phyloP scores from a whole-genome alignment of 2,329 filamentous ascomycete genomes.

The Clarireedia homoeocarpa region DNA sequence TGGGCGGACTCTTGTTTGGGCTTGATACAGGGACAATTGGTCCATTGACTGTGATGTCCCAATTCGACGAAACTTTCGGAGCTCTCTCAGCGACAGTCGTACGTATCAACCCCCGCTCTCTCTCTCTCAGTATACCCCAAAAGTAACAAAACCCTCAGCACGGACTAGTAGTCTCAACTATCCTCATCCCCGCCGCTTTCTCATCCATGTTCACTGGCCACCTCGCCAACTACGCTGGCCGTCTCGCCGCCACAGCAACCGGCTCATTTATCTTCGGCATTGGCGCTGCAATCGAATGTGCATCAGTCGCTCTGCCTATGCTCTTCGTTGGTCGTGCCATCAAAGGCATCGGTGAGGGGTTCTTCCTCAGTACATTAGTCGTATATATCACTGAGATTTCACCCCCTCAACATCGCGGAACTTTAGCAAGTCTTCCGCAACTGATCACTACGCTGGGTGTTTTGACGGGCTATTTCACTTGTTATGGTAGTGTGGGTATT shows the following conservation, averaged over 20 bases:
- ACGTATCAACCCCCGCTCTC: not conserved
- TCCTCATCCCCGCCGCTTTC: slow-evolving; percentile 49
- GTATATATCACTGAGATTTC: slow-evolving; percentile 57
- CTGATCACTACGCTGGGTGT: slow-evolving; percentile 43
- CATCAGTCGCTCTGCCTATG: slow-evolving; percentile 39
- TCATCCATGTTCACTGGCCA: slow-evolving; percentile 51
- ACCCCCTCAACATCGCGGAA: slow-evolving; percentile 41
- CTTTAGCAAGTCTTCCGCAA: slow-evolving; percentile 45
- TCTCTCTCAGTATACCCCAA: not conserved
- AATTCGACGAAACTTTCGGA: slow-evolving; percentile 39
- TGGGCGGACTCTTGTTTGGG: slow-evolving; percentile 24
- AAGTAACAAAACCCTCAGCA: slow-evolving; percentile 23
- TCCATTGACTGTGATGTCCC: slow-evolving; percentile 42
- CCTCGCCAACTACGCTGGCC: slow-evolving; percentile 43
- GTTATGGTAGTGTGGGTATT: slow-evolving; percentile 45
- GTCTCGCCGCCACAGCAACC: slow-evolving; percentile 40
- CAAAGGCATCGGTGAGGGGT: slow-evolving; percentile 50
- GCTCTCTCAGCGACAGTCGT: slow-evolving; percentile 39
- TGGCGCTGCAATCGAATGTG: slow-evolving; percentile 45
- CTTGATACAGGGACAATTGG: slow-evolving; percentile 44
- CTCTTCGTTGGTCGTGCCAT: slow-evolving; percentile 48
- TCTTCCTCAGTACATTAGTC: slow-evolving; percentile 47
- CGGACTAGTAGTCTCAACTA: slow-evolving; percentile 51
- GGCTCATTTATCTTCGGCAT: slow-evolving; percentile 44
- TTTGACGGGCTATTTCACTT: slow-evolving; percentile 50